Conservation (phyloP, 495 filamentous ascomycete genomes). For the Daldinia childiae region DNA sequence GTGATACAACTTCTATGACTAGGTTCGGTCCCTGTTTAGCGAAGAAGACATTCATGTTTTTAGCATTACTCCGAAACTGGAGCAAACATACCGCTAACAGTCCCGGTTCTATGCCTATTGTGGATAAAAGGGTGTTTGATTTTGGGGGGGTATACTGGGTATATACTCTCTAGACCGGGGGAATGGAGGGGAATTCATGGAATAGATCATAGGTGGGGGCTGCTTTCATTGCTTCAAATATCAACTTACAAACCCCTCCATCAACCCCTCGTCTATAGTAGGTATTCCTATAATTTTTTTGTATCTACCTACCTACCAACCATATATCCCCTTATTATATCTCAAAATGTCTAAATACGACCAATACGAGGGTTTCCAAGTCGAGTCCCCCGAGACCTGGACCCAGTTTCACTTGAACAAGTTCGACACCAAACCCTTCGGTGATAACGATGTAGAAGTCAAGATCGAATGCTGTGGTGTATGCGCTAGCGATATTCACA, state of each 20-base stretch:
- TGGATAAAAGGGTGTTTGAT: constrained; percentile 31
- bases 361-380: constrained; percentile 62
- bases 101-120: constrained; percentile 12
- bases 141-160: not conserved
- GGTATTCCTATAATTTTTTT: constrained; percentile 10
- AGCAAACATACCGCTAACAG: not conserved
- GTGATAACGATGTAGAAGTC: constrained; percentile 67
- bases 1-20: constrained; percentile 2
- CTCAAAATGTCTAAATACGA: constrained; percentile 46
- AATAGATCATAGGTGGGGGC: constrained; percentile 10
- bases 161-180: constrained; percentile 3
- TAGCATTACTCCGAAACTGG: constrained; percentile 19
- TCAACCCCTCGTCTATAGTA: constrained; percentile 2
- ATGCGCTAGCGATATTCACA: constrained; percentile 67
- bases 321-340: not conserved
- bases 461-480: constrained; percentile 60
- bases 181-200: not conserved
- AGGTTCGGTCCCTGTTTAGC: constrained; percentile 30
- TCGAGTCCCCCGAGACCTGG: constrained; percentile 61
- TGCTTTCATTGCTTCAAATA: constrained; percentile 11
- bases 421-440: constrained; percentile 66
- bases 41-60: constrained; percentile 1
- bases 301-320: not conserved
- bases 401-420: constrained; percentile 65
- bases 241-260: constrained; percentile 17